Base-by-base conservation (phyloP, 2,329 filamentous ascomycete species). In the Penicillium sp. region DNA sequence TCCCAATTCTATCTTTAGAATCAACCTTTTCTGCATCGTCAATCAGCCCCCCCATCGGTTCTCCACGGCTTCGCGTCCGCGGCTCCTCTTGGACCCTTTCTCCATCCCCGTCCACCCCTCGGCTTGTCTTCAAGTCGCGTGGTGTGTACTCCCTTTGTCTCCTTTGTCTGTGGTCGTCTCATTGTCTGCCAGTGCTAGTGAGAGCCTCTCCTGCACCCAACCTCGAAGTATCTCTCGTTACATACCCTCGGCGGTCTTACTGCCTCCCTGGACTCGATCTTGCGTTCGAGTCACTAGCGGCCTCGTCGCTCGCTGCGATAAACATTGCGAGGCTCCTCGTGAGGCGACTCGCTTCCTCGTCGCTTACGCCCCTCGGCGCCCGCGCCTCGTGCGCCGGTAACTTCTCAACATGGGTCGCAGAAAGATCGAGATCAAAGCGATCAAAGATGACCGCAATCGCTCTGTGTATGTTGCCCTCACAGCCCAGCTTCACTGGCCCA, bases 361-460 rank as follows among this genome's bases (percentile, higher is more conserved):
- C 20, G 29, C n/a, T 34, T 32, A 45, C 27, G 7, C 42, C 18
- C 12, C 13, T 33, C 18, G 18, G 27, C 42, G 46, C 33, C 44
- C 54, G 54, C 51, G 37, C 42, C 41, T 45, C 32, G 17, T 47
- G 54, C 57, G 51, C 54, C 47, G 46, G 39, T 52, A 53, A 41
- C 27, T 33, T 7, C 32, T 37, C 52, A 56, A 21, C 46, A 99
- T 99, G 94, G 94, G 94, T 74, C 88, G 94, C 75, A 87, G 94
- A 83, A 99, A 99, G 85, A 99, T 99, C 72, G 94, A 97, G 80
- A 97, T 99, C 82, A 97, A 97, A 79, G 91, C 93, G 65, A 97
- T 97, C 82, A 97, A 96, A 78, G 92, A 97, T 85, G 92, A 97
- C 76, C 86, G 92, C 68, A 97, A 97, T 72, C 91, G 92, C 72